These are phyloP conservation scores for Apiosordaria backusii DNA, from an alignment of 495 filamentous ascomycete species.

Conservation along the genomic window DNA sequence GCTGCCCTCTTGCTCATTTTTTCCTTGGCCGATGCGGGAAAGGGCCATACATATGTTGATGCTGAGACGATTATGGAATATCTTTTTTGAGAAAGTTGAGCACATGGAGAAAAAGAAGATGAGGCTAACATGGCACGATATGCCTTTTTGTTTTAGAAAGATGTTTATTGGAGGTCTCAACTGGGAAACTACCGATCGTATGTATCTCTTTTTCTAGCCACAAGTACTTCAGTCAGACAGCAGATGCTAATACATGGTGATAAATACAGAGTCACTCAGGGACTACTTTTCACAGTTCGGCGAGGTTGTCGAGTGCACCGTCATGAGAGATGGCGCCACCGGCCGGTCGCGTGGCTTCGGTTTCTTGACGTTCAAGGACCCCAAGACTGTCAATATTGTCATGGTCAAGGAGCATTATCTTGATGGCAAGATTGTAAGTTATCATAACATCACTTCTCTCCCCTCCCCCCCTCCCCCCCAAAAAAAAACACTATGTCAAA, in stretches of 20 bases:
- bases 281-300: conserved; percentile 98
- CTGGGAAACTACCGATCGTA: conserved; percentile 99
- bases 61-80: too few species aligned
- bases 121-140: conserved; percentile 31
- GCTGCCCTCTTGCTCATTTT: neutral
- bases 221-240: neutral
- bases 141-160: conserved; percentile 58
- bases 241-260: neutral
- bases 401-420: conserved; percentile 99
- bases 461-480: too few species aligned
- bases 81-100: neutral
- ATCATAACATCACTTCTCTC: too few species aligned
- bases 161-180: conserved; percentile 99
- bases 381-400: conserved; percentile 95
- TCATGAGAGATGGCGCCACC: conserved; percentile 93
- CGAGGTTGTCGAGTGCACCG: conserved; percentile 94
- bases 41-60: too few species aligned
- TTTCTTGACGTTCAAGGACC: conserved; percentile 95
- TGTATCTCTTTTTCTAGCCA: conserved; percentile 31
- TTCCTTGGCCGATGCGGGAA: neutral
- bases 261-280: conserved; percentile 77
- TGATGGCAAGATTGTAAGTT: conserved; percentile 94
- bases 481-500: too few species aligned
- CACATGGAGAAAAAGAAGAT: neutral
- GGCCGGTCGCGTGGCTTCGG: conserved; percentile 94